These are phyloP conservation scores for Pythium folliculosum DNA, from an alignment of 352 stramenopile species.

Conservation along the genomic window DNA sequence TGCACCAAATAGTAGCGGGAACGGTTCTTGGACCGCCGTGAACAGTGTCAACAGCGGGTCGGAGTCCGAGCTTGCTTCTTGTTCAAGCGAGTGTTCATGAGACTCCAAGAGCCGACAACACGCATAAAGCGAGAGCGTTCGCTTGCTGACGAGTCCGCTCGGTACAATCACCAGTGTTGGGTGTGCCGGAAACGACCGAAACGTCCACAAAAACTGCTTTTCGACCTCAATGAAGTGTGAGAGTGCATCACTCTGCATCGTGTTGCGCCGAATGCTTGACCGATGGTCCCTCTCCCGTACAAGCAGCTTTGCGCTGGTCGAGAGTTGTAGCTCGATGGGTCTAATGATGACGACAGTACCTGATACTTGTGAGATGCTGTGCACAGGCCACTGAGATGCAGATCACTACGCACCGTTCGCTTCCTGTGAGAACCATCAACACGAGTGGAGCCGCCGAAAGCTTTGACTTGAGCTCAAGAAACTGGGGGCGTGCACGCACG, in stretches of 20 bases:
- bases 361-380: slow-evolving; percentile 4
- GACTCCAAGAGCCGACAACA: slow-evolving; percentile 35
- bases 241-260: slow-evolving; percentile 27
- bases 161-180: slow-evolving; percentile 47
- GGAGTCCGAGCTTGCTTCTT: not conserved
- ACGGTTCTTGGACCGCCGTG: slow-evolving; percentile 42
- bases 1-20: slow-evolving; percentile 24
- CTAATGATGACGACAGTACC: slow-evolving; percentile 21
- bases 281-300: slow-evolving; percentile 37
- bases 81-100: slow-evolving; percentile 22
- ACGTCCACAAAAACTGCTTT: slow-evolving; percentile 50
- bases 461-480: slow-evolving; percentile 57
- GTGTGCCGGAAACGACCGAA: slow-evolving; percentile 32
- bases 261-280: slow-evolving; percentile 34
- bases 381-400: not conserved
- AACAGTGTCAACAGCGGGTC: slow-evolving; percentile 42
- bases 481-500: slow-evolving; percentile 34
- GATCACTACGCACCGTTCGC: slow-evolving; percentile 43
- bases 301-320: slow-evolving; percentile 50
- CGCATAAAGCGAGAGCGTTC: slow-evolving; percentile 42
- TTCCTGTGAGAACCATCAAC: slow-evolving; percentile 44
- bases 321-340: slow-evolving; percentile 46
- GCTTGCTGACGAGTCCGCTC: slow-evolving; percentile 38
- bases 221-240: slow-evolving; percentile 45
- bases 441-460: slow-evolving; percentile 37